These are phyloP conservation scores for Microdochium nivale DNA, from an alignment of 2,329 filamentous ascomycete genomes.

Conservation along the genomic window DNA sequence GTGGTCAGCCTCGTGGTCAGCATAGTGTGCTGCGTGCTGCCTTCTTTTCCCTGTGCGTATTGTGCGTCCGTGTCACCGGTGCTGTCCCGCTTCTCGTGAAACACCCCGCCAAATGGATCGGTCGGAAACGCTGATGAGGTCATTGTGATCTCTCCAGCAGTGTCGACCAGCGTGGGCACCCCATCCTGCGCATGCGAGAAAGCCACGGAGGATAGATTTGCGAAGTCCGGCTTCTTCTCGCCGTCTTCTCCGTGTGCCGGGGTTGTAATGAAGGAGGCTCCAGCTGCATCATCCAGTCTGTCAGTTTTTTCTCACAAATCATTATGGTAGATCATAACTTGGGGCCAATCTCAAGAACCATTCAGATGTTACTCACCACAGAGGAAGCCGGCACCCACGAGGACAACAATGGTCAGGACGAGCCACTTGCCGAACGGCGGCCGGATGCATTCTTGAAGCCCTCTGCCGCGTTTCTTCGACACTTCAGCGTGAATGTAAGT, in stretches of 20 bases:
- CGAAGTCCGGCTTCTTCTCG: too few species aligned
- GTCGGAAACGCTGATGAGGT: neutral
- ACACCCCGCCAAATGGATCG: neutral
- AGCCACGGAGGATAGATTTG: too few species aligned
- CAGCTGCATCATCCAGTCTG: too few species aligned
- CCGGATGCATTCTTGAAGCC: neutral
- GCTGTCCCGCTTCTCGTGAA: neutral
- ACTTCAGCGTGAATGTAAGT: too few species aligned
- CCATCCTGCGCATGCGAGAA: too few species aligned
- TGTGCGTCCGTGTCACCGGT: neutral
- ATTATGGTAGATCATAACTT: too few species aligned
- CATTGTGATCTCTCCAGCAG: neutral
- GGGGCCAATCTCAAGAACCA: neutral
- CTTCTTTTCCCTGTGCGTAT: too few species aligned
- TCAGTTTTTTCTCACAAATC: too few species aligned
- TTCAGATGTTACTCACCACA: neutral
- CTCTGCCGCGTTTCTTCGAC: neutral
- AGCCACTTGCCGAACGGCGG: neutral
- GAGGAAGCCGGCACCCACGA: neutral
- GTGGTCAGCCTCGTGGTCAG: neutral
- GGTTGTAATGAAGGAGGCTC: too few species aligned
- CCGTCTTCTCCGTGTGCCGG: too few species aligned
- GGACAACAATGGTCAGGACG: neutral
- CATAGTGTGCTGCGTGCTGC: too few species aligned
- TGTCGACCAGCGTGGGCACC: too few species aligned